A percentile compares a stretch with the other conserved stretches of the same genome.
Conservation (phyloP, 257 asterid species). For the Nicotiana noctiflora region DNA sequence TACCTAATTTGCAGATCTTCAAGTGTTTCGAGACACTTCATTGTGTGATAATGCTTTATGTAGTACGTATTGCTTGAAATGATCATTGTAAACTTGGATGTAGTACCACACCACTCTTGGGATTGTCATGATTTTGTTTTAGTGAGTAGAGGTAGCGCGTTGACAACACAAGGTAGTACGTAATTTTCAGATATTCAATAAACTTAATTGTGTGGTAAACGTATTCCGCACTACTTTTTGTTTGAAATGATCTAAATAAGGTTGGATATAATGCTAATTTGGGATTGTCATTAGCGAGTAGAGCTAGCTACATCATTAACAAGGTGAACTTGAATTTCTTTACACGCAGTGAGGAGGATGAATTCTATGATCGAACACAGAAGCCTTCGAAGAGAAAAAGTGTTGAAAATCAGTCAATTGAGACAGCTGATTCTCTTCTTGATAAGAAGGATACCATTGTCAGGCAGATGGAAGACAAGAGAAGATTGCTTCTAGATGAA, state of each 20-base stretch:
- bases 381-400: slow-evolving; percentile 55
- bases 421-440: slow-evolving; percentile 95
- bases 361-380: slow-evolving; percentile 79
- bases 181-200: not conserved
- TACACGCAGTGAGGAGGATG: slow-evolving; percentile 75
- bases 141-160: not conserved
- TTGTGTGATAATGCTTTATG: not conserved
- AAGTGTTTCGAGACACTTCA: not conserved
- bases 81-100: not conserved
- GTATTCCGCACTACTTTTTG: not conserved
- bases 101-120: not conserved
- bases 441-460: slow-evolving; percentile 71
- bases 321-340: slow-evolving; percentile 11
- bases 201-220: not conserved
- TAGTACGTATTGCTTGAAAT: not conserved
- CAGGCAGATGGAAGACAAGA: slow-evolving; percentile 59
- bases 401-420: slow-evolving; percentile 69
- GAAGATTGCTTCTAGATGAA: slow-evolving; percentile 47
- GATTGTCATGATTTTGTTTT: not conserved
- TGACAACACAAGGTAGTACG: slow-evolving; percentile 32
- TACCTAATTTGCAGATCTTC: not conserved
- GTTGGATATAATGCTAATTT: not conserved
- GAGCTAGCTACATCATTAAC: not conserved
- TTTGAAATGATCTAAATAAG: not conserved
- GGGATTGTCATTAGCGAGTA: not conserved